phyloP scores from a whole-genome alignment of 73 alveolate species.

The Tetrahymena thermophila region DNA sequence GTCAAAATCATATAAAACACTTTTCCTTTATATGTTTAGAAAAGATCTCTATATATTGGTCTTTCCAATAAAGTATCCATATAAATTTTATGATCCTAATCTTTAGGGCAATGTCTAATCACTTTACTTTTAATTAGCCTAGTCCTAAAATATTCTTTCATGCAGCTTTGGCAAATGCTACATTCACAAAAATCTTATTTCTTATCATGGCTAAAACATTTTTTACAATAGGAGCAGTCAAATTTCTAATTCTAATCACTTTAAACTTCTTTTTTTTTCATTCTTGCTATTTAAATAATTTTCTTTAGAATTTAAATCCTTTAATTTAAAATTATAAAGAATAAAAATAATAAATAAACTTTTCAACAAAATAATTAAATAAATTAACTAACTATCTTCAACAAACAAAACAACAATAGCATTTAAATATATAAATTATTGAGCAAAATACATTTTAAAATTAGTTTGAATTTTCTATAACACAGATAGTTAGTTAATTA shows the following conservation, averaged over 20 bases:
- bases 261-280: not conserved
- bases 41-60: not conserved
- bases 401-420: no score
- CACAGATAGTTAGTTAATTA: not conserved
- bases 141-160: not conserved
- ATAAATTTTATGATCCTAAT: not conserved
- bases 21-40: not conserved
- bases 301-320: not conserved
- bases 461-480: not conserved
- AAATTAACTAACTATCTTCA: no score
- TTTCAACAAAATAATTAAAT: not conserved
- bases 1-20: not conserved
- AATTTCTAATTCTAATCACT: not conserved
- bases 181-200: not conserved
- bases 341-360: no score
- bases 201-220: not conserved
- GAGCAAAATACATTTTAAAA: no score
- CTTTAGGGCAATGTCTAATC: not conserved
- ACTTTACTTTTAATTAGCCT: not conserved
- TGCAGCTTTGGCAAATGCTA: not conserved
- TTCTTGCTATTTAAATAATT: not conserved
- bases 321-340: not conserved
- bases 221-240: not conserved
- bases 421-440: no score
- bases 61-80: not conserved